Base-by-base conservation (phyloP, 1,284 basidiomycete species). In the Bjerkandera adusta region DNA sequence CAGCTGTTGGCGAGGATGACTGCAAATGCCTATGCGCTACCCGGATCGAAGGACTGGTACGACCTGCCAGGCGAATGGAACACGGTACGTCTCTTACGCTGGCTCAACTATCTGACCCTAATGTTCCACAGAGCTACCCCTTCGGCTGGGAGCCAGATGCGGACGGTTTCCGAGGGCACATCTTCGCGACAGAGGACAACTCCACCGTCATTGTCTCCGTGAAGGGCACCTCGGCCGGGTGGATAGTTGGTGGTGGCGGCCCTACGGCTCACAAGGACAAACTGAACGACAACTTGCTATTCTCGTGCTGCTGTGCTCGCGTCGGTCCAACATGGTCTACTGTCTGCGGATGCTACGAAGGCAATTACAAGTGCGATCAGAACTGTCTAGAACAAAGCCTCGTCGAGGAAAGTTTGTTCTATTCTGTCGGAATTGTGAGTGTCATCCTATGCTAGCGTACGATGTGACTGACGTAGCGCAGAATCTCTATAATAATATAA, bases 291-390 rank as follows among this genome's bases (percentile, higher is more conserved):
- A 98, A 98, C 58, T 66, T 99, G 13, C 71, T 98, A 45, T 99
- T 98, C 68, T 88, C 93, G 36, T 99, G 96, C 69, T 99, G 96
- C 68, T 99, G 96, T 65, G 96, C 96, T 0, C 75, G 83, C 22
- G 83, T 99, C 21, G 91, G 91, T 57, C 95, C 91, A 77, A 86
- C 90, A 3, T 99, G 96, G 96, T 82, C 85, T 29, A 81, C 93
- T 0, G 96, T 98, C 3, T 99, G 97, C 65, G 90, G 83, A 49
- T 99, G 96, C 67, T 90, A 89, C 66, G 73, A 82, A 3, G 83
- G 88, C 15, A 78, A 81, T 3, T 85, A 83, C 72, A 85, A 85
- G 59, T 99, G 96, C 66, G 82, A 92, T 55, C 77, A 86, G 59
- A 73, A 79, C 11, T 99, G 96, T 61, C 57, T 98, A 36, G 90